Evolutionary conservation across 306 rosid species (phyloP).

Genomic region (Cucurbita ficifolia): DNA sequence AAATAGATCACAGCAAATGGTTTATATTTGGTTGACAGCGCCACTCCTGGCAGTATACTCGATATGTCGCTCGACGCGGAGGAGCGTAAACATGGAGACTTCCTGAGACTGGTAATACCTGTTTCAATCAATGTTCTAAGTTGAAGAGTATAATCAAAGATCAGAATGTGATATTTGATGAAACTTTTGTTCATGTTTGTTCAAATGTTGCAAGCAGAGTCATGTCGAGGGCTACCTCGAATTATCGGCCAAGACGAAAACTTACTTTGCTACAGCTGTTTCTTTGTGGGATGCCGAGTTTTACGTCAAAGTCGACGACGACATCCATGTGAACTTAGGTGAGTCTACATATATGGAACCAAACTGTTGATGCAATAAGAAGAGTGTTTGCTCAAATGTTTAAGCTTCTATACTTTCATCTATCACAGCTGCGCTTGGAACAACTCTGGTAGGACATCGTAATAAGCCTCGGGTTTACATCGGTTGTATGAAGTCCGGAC

Average conservation of each 20-base stretch:
- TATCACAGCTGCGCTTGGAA: slow-evolving; percentile 55
- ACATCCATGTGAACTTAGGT: slow-evolving; percentile 86
- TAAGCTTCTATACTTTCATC: background rate
- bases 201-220: slow-evolving; percentile 23
- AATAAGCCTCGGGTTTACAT: slow-evolving; percentile 54
- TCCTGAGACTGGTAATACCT: slow-evolving; percentile 62
- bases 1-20: background rate
- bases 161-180: background rate
- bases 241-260: slow-evolving; percentile 69
- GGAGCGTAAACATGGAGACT: slow-evolving; percentile 57
- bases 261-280: slow-evolving; percentile 57
- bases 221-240: slow-evolving; percentile 66
- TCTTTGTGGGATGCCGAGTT: slow-evolving; percentile 75
- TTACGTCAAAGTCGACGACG: slow-evolving; percentile 88
- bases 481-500: slow-evolving; percentile 98
- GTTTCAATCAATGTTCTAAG: background rate
- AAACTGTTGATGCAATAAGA: no score
- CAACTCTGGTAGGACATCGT: slow-evolving; percentile 38
- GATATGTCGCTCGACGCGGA: slow-evolving; percentile 69
- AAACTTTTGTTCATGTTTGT: background rate
- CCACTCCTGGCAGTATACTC: slow-evolving; percentile 69
- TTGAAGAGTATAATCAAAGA: background rate
- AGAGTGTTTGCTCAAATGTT: no score
- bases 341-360: no score
- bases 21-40: slow-evolving; percentile 23